phyloP scores from a whole-genome alignment of 306 rosid species.

The Luffa acutangula region DNA sequence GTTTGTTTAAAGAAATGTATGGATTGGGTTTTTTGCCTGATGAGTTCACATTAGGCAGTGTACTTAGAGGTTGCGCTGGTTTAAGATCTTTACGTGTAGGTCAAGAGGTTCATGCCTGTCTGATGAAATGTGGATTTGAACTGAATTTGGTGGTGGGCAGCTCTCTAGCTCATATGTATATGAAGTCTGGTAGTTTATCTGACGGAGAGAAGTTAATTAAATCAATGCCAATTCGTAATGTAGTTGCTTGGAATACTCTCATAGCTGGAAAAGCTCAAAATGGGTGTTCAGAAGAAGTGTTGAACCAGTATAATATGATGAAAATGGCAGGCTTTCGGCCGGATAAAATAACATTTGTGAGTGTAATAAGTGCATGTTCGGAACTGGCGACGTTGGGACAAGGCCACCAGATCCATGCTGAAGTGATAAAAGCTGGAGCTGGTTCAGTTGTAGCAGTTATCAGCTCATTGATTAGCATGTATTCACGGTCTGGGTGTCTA shows the following conservation, averaged over 20 bases:
- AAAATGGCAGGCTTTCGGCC: constrained; percentile 61
- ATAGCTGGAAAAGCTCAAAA: constrained; percentile 84
- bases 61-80: constrained; percentile 83
- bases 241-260: constrained; percentile 93
- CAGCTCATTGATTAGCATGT: constrained; percentile 78
- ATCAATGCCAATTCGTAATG: constrained; percentile 51
- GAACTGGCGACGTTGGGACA: constrained; percentile 70
- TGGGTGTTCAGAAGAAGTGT: constrained; percentile 43
- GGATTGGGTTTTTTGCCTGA: constrained; percentile 57
- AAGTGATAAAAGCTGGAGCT: constrained; percentile 68
- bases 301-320: constrained; percentile 62
- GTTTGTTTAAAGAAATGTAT: constrained; percentile 49
- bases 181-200: constrained; percentile 61
- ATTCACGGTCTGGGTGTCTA: constrained; percentile 72
- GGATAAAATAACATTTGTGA: constrained; percentile 67
- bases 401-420: constrained; percentile 86
- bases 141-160: constrained; percentile 62
- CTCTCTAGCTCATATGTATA: constrained; percentile 89
- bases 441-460: constrained; percentile 40
- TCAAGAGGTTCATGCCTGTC: constrained; percentile 60
- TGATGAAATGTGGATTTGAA: constrained; percentile 64
- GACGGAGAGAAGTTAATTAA: constrained; percentile 61
- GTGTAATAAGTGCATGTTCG: constrained; percentile 62
- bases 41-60: constrained; percentile 69
- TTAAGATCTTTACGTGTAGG: constrained; percentile 44